Percentiles rank a stretch among this genome's conserved stretches.
These are phyloP conservation scores for Phytomonas sp. DNA, from an alignment of 208 protist species.

Conservation along the genomic window DNA sequence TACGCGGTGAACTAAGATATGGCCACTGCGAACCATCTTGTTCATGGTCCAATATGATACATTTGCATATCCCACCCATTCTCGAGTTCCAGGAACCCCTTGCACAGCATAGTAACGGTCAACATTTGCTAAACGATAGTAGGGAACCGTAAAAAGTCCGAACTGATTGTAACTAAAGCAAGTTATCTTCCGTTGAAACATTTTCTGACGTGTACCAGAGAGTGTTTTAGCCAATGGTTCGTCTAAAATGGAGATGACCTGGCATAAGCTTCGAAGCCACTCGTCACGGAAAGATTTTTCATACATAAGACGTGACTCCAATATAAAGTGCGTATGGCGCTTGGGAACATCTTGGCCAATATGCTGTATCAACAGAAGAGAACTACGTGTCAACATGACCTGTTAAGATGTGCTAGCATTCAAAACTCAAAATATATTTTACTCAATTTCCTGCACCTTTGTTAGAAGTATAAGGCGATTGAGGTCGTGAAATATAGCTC, in stretches of 20 bases:
- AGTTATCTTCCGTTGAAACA: slow-evolving; percentile 82
- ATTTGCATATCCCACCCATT: slow-evolving; percentile 88
- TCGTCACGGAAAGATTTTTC: slow-evolving; percentile 90
- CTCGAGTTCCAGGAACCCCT: slow-evolving; percentile 67
- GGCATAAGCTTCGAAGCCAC: slow-evolving; percentile 78
- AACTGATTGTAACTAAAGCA: slow-evolving; percentile 90
- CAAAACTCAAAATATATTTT: slow-evolving; percentile 13
- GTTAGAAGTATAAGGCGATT: slow-evolving; percentile 13
- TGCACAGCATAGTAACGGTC: slow-evolving; percentile 79
- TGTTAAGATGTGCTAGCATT: neutral
- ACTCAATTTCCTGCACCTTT: slow-evolving; percentile 20
- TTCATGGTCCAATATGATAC: slow-evolving; percentile 89
- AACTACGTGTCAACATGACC: slow-evolving; percentile 34
- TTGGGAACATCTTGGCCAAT: slow-evolving; percentile 86
- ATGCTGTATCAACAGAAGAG: slow-evolving; percentile 48
- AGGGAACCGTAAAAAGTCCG: slow-evolving; percentile 74
- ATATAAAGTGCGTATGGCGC: slow-evolving; percentile 78
- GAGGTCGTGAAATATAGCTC: neutral
- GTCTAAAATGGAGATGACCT: slow-evolving; percentile 64
- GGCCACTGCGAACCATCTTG: slow-evolving; percentile 78
- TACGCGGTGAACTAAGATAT: slow-evolving; percentile 83
- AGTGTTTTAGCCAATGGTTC: slow-evolving; percentile 78
- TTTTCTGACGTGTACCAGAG: slow-evolving; percentile 47
- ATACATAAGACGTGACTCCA: slow-evolving; percentile 83
- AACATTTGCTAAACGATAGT: slow-evolving; percentile 79